Conservation (phyloP, 805 yeast genomes). For the Myxozyma melibiosi region DNA sequence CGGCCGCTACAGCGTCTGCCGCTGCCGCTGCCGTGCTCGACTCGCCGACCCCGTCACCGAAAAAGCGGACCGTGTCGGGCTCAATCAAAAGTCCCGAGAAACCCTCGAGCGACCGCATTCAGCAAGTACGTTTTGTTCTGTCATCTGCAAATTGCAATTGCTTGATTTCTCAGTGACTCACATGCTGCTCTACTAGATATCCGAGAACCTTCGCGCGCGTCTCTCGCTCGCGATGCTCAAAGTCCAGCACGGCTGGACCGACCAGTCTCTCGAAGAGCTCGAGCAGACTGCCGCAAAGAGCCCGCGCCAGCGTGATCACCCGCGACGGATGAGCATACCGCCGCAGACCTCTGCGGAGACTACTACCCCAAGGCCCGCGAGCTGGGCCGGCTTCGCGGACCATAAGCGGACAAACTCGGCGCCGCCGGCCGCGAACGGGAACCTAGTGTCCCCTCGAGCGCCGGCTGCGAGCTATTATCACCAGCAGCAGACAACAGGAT, state of each 20-base stretch:
- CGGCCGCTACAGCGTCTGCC: too few relatives aligned
- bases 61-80: slow-evolving; percentile 27
- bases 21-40: background rate
- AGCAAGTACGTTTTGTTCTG: slow-evolving; percentile 10
- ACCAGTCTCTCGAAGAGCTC: slow-evolving; percentile 32
- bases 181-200: slow-evolving; percentile 31
- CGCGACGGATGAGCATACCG: slow-evolving; percentile 1
- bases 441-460: background rate
- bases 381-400: background rate
- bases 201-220: slow-evolving; percentile 36
- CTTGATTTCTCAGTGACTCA: too few relatives aligned
- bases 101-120: slow-evolving; percentile 13
- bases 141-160: too few relatives aligned
- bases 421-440: background rate
- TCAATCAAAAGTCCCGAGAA: slow-evolving; percentile 11
- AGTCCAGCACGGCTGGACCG: slow-evolving; percentile 38
- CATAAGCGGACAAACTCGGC: slow-evolving; percentile 12
- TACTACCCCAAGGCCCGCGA: background rate
- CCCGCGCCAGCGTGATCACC: too few relatives aligned
- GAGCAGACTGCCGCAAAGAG: slow-evolving; percentile 21
- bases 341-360: background rate
- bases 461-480: background rate
- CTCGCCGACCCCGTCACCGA: slow-evolving; percentile 10
- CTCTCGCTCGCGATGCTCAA: slow-evolving; percentile 39
- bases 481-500: background rate